Conservation (phyloP, 176 grass and related monocot species). For the Ananas comosus region DNA sequence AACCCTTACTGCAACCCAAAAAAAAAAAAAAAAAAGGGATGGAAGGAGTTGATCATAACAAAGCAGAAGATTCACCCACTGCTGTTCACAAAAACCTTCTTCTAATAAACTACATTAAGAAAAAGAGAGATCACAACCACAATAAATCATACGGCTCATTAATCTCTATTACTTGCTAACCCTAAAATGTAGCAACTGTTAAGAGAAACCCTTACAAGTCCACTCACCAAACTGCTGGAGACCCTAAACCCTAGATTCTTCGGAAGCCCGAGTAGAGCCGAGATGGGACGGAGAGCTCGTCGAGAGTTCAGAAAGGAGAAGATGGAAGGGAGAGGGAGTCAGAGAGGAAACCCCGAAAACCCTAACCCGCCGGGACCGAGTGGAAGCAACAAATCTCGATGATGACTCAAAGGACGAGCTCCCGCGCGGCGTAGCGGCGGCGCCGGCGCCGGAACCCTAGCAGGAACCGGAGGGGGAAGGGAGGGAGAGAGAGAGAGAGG, state of each 20-base stretch:
- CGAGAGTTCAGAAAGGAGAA: neutral
- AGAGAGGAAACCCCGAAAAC: neutral
- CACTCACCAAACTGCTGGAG: neutral
- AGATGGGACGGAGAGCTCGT: neutral
- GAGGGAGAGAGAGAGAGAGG: neutral
- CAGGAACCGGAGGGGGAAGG: neutral
- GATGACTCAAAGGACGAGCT: neutral
- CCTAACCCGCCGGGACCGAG: neutral
- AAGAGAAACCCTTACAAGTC: neutral
- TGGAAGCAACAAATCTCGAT: neutral
- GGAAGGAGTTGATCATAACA: too few relatives aligned
- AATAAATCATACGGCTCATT: too few relatives aligned
- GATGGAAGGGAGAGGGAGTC: neutral
- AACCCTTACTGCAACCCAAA: too few relatives aligned
- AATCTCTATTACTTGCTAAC: neutral
- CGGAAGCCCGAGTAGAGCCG: neutral
- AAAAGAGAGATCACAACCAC: too few relatives aligned
- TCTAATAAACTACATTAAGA: too few relatives aligned
- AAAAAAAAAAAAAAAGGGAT: too few relatives aligned
- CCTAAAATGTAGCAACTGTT: neutral
- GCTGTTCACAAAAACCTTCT: too few relatives aligned
- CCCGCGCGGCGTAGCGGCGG: neutral
- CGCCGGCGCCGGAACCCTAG: neutral
- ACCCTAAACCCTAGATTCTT: neutral
- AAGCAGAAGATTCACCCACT: too few relatives aligned